Percentiles rank a stretch among this genome's conserved stretches.
phyloP scores from a whole-genome alignment of 1,139 yeast genomes.

The Spathaspora sp. region DNA sequence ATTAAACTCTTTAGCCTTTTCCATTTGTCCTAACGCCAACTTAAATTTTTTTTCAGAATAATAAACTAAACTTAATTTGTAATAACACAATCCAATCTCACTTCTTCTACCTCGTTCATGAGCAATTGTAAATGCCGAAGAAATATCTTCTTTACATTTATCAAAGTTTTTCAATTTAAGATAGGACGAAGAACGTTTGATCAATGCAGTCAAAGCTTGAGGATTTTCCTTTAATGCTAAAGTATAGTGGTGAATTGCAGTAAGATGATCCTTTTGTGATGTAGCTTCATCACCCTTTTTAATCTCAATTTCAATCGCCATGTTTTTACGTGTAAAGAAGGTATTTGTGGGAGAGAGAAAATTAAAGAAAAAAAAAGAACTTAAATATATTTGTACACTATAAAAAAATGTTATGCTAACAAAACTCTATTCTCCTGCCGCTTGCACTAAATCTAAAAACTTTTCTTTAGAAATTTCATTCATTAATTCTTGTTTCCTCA shows the following conservation, averaged over 20 bases:
- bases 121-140: constrained; percentile 57
- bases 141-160: constrained; percentile 52
- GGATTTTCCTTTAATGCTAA: constrained; percentile 40
- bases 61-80: constrained; percentile 54
- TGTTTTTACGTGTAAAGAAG: constrained; percentile 12
- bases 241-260: constrained; percentile 33
- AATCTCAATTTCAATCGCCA: constrained; percentile 43
- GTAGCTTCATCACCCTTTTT: constrained; percentile 35
- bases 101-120: constrained; percentile 48
- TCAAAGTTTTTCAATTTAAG: constrained; percentile 53
- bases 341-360: not conserved
- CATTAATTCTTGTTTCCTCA: constrained; percentile 58
- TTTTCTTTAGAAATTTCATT: constrained; percentile 86
- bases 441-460: constrained; percentile 83
- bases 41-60: constrained; percentile 47
- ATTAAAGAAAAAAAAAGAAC: not conserved
- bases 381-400: not conserved
- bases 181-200: constrained; percentile 57
- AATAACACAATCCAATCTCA: constrained; percentile 58
- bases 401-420: constrained; percentile 4
- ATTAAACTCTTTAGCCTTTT: constrained; percentile 47
- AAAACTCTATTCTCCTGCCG: constrained; percentile 51
- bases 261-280: constrained; percentile 32
- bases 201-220: constrained; percentile 48
- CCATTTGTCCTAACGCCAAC: constrained; percentile 50